Percentiles rank a stretch among this genome's conserved stretches.
phyloP scores from a whole-genome alignment of 2,329 filamentous ascomycete species.

The Stagonosporopsis tanaceti region DNA sequence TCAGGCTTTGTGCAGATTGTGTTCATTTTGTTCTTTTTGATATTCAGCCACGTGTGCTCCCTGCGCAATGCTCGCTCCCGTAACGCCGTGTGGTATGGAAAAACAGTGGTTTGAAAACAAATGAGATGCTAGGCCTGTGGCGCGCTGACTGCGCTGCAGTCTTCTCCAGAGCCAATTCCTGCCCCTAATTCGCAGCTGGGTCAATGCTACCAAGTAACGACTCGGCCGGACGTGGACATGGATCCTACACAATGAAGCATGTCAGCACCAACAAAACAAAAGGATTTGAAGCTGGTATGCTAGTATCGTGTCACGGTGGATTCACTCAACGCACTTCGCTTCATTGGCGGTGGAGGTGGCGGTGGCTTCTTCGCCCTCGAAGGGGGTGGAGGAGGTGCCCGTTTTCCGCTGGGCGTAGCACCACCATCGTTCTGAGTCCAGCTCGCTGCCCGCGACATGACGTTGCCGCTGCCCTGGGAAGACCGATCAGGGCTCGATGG shows the following conservation, averaged over 20 bases:
- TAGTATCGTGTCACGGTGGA: slow-evolving; percentile 49
- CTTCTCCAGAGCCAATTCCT: slow-evolving; percentile 5
- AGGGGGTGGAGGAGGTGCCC: slow-evolving; percentile 64
- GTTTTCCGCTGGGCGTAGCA: slow-evolving; percentile 51
- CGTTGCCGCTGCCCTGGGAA: slow-evolving; percentile 55
- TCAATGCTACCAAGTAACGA: slow-evolving; percentile 23
- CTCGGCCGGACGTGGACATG: slow-evolving; percentile 23
- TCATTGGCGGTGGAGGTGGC: slow-evolving; percentile 70
- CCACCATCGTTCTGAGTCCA: slow-evolving; percentile 51
- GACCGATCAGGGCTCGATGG: slow-evolving; percentile 60
- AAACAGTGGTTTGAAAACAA: slow-evolving; percentile 9
- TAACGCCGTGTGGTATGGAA: slow-evolving; percentile 15
- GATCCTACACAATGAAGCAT: slow-evolving; percentile 25
- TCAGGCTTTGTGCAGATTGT: background rate
- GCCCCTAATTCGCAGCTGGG: background rate
- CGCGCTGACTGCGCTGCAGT: slow-evolving; percentile 37
- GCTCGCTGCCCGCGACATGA: slow-evolving; percentile 60
- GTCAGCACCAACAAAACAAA: slow-evolving; percentile 24
- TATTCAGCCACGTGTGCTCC: slow-evolving; percentile 6
- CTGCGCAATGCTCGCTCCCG: slow-evolving; percentile 12
- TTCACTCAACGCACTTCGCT: slow-evolving; percentile 61
- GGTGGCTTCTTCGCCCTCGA: slow-evolving; percentile 71
- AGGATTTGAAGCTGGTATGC: slow-evolving; percentile 13
- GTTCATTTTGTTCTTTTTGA: slow-evolving; percentile 9
- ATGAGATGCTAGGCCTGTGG: slow-evolving; percentile 18